Conservation (phyloP, 129 eudicot genomes). For the Escallonia herrerae region DNA sequence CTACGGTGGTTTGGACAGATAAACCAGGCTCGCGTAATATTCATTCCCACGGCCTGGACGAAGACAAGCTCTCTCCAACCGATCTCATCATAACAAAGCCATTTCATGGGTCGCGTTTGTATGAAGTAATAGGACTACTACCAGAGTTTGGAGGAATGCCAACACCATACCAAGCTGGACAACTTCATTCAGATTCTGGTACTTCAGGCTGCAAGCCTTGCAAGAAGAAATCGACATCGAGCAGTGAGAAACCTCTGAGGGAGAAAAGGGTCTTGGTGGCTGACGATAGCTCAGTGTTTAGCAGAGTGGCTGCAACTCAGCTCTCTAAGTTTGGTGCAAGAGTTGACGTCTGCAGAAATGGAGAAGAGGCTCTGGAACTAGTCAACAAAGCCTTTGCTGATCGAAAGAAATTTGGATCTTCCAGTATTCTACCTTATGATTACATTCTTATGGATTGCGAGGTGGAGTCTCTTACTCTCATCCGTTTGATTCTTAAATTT, state of each 20-base stretch:
- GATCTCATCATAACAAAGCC: slow-evolving; percentile 54
- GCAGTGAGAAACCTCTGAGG: slow-evolving; percentile 13
- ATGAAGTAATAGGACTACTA: slow-evolving; percentile 32
- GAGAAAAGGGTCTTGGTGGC: slow-evolving; percentile 40
- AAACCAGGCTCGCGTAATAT: slow-evolving; percentile 24
- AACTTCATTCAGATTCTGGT: neutral
- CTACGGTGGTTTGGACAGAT: slow-evolving; percentile 55
- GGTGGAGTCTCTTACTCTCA: slow-evolving; percentile 19
- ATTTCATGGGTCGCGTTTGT: slow-evolving; percentile 58
- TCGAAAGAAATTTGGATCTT: slow-evolving; percentile 17
- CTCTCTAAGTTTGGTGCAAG: slow-evolving; percentile 24
- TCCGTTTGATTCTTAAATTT: neutral
- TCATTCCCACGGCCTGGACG: slow-evolving; percentile 38
- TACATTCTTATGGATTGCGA: slow-evolving; percentile 57
- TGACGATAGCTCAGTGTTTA: slow-evolving; percentile 29
- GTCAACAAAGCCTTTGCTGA: slow-evolving; percentile 27
- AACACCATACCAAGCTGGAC: slow-evolving; percentile 7
- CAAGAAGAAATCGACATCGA: neutral
- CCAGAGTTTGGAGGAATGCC: slow-evolving; percentile 44
- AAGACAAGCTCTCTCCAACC: slow-evolving; percentile 38
- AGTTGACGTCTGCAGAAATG: slow-evolving; percentile 28
- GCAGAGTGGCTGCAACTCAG: slow-evolving; percentile 17
- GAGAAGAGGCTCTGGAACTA: slow-evolving; percentile 29
- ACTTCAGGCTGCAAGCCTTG: neutral
- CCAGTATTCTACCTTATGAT: slow-evolving; percentile 36